These are phyloP conservation scores for Delphinella strobiligena DNA, from an alignment of 2,329 filamentous ascomycete species.

Conservation along the genomic window DNA sequence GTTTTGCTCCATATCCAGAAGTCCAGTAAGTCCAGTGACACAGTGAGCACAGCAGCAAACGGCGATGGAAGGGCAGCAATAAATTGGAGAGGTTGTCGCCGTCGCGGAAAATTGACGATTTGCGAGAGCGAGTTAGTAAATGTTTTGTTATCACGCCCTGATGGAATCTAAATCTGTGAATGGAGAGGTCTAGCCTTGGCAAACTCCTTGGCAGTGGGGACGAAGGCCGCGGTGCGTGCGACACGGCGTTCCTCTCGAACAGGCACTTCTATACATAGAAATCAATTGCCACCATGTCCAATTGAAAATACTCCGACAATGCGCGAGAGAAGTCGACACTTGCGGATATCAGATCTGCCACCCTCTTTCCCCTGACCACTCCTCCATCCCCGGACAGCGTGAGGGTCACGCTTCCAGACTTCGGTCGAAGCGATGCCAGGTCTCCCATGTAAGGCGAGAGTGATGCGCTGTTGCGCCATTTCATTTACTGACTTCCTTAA, in stretches of 20 bases:
- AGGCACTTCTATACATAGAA: neutral
- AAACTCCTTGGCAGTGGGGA: no score
- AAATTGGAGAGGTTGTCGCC: no score
- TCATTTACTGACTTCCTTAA: constrained; percentile 25
- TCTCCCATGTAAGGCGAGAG: constrained; percentile 32
- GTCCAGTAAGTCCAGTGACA: neutral
- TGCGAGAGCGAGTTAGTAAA: no score
- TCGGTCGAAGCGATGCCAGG: constrained; percentile 30
- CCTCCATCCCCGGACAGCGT: no score
- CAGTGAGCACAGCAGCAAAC: no score
- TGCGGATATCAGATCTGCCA: constrained; percentile 2
- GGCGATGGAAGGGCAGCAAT: no score
- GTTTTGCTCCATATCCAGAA: no score
- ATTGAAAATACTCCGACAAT: constrained; percentile 1
- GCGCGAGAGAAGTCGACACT: constrained; percentile 1
- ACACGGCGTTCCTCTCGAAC: neutral
- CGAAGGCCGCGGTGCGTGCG: no score
- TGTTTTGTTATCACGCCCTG: no score
- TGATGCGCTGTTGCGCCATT: neutral
- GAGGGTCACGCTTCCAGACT: neutral
- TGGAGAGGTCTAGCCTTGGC: no score
- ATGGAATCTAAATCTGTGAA: no score
- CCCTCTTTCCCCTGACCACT: constrained; percentile 1
- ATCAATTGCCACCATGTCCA: neutral
- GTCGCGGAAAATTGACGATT: no score